Evolutionary conservation across 139 green algal genomes (phyloP).

Genomic region (Chlorella sp.): DNA sequence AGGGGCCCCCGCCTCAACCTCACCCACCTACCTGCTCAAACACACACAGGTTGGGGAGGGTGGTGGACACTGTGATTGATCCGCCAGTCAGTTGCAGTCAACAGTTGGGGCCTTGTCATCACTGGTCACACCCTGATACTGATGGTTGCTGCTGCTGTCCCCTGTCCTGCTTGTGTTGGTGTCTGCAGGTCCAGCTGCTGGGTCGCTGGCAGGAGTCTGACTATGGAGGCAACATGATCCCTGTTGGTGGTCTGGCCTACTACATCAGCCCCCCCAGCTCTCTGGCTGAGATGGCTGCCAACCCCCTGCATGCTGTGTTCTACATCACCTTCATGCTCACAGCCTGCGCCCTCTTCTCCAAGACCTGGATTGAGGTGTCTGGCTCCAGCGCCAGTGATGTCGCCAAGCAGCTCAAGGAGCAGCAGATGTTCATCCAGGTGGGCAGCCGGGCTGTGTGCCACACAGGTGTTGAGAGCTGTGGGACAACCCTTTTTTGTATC

Average conservation of each 20-base stretch:
- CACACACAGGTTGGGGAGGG: too few species aligned
- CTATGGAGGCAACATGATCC: constrained; percentile 72
- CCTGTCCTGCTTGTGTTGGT: too few species aligned
- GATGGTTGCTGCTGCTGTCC: too few species aligned
- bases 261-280: constrained; percentile 98
- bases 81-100: too few species aligned
- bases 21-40: too few species aligned
- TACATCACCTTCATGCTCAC: constrained; percentile 98
- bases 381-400: constrained; percentile 91
- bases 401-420: constrained; percentile 95
- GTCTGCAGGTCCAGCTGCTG: too few species aligned
- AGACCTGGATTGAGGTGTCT: constrained; percentile 99
- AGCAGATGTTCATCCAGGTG: constrained; percentile 83
- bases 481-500: too few species aligned
- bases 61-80: too few species aligned
- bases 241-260: constrained; percentile 96
- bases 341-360: constrained; percentile 98
- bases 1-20: too few species aligned
- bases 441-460: background rate
- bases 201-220: constrained; percentile 58
- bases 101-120: too few species aligned
- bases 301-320: constrained; percentile 95
- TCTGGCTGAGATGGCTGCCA: constrained; percentile 76
- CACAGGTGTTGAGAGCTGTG: background rate
- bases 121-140: too few species aligned